Base-by-base conservation (phyloP, 148 eudicot genomes). In the Arbutus unedo region DNA sequence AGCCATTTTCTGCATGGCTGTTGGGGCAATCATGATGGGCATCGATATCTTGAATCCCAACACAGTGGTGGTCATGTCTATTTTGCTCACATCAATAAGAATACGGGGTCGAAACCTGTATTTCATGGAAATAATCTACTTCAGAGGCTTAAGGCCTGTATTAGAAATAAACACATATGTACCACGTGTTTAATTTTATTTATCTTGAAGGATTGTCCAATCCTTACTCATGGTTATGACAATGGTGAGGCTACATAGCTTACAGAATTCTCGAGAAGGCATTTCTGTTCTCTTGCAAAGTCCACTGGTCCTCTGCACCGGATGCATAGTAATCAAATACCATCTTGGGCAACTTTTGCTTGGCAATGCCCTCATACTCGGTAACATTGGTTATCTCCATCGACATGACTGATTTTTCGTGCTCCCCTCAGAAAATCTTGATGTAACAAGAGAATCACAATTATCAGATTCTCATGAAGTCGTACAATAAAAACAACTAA, bases 221-320 rank as follows among this genome's bases (percentile, higher is more conserved):
- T 38, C 10, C 47, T 11, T 2, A 16, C 18, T 54, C 67, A 13
- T 18, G 57, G 44, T 23, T 49, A n/a, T 50, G 31, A 31, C 11
- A 48, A 59, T 10, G 14, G 57, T 18, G 16, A 5, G 54, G 31
- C 54, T 50, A 81, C 49, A 75, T 77, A 77, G 82, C 89, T 86
- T 86, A 96, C 99, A 93, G 82, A 83, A 96, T 96, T 89, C 97
- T 96, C 59, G 98, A 85, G 87, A 96, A 96, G 75, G 99, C 99
- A 81, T 93, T 90, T 89, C 94, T 84, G 88, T 96, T 96, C 88
- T 96, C 99, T 13, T 89, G 85, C 85, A 96, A 83, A 90, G 98
- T 96, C 99, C 99, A 96, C 79, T 96, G 95, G 83, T 96, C 99
- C 88, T 96, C 99, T 56, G 99, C 97, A 81, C 99, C 99, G 2